Percentiles rank a stretch among this genome's conserved stretches.
Evolutionary conservation across 2,329 filamentous ascomycete species (phyloP).

Genomic region (Gnomoniopsis smithogilvyi): DNA sequence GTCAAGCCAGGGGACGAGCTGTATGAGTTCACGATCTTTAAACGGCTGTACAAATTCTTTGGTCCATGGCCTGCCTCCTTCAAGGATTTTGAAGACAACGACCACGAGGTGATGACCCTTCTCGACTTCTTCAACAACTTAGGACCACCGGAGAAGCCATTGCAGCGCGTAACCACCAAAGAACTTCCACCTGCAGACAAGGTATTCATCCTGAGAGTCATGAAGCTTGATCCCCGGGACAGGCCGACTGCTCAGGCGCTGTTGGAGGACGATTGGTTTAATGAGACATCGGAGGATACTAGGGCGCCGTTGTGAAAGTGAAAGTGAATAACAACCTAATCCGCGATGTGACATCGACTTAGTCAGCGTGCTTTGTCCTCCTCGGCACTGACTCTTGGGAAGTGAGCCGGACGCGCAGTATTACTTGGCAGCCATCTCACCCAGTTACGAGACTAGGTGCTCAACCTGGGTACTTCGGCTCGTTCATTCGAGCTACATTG

Average conservation of each 20-base stretch:
- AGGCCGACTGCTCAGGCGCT: conserved; percentile 25
- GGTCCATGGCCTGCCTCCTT: not conserved
- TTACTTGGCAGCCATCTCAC: too few relatives aligned
- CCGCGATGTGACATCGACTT: too few relatives aligned
- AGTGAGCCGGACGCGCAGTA: too few relatives aligned
- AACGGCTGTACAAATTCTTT: conserved; percentile 22
- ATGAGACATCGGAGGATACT: conserved; percentile 12
- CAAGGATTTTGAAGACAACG: not conserved
- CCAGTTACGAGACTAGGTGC: too few relatives aligned
- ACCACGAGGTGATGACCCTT: not conserved
- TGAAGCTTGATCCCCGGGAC: conserved; percentile 27
- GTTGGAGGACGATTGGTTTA: conserved; percentile 25
- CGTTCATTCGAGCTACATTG: too few relatives aligned
- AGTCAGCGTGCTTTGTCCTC: too few relatives aligned
- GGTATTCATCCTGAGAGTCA: conserved; percentile 23
- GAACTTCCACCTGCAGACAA: conserved; percentile 24
- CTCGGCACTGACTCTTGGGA: too few relatives aligned
- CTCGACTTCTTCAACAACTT: not conserved
- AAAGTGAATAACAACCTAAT: too few relatives aligned
- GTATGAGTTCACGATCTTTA: conserved; percentile 24
- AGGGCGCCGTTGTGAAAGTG: not conserved
- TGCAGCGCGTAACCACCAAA: conserved; percentile 16
- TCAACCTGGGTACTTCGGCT: too few relatives aligned
- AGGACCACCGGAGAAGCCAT: conserved; percentile 16
- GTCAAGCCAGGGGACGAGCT: conserved; percentile 19